Evolutionary conservation across 805 yeast species (phyloP), one percentile per base, ranked within the genome.

Genomic region (Candida endomychidarum): DNA sequence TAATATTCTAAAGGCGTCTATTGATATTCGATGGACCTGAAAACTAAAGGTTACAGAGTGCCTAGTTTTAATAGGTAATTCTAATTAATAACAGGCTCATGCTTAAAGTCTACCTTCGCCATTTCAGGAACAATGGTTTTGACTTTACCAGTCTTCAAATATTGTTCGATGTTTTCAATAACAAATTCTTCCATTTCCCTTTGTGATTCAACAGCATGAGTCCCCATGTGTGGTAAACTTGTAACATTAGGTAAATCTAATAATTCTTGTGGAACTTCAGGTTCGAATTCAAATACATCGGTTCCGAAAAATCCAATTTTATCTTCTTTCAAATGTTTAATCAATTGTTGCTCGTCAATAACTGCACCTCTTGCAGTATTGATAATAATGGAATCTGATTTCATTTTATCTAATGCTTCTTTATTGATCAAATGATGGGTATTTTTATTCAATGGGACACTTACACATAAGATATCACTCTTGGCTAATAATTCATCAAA

Each of bases 341-440:
- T 68, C 41, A 86, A 57, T 4, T 81, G 81, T 2, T 56, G 39
- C 58, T 85, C 90, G 57, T 85, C 83, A 49, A 83, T 75, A 29
- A 89, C 80, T 2, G 91, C 83, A 14, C 97, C 97, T 54, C 97
- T 77, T 5, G 96, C 93, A 9, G 95, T 87, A 64, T 89, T 89
- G 28, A 87, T 81, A 19, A 82, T 64, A 11, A 85, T 78, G 23
- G 81, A 89, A 28, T 89, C 93, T 42, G 79, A 78, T 61, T 89
- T 89, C 86, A 85, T 80, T 60, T 81, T 77, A 17, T 63, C 55
- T 40, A 89, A 72, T 2, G 80, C 67, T 9, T 72, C 80, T 34
- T 67, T 73, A 61, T 83, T 74, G 57, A 89, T 71, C 33, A 80
- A 67, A 58, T 89, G 95, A 43, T 67, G 76, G 1, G 97, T 89